These are phyloP conservation scores for Trametes cinnabarina DNA, from an alignment of 768 basidiomycete genomes.

Conservation along the genomic window DNA sequence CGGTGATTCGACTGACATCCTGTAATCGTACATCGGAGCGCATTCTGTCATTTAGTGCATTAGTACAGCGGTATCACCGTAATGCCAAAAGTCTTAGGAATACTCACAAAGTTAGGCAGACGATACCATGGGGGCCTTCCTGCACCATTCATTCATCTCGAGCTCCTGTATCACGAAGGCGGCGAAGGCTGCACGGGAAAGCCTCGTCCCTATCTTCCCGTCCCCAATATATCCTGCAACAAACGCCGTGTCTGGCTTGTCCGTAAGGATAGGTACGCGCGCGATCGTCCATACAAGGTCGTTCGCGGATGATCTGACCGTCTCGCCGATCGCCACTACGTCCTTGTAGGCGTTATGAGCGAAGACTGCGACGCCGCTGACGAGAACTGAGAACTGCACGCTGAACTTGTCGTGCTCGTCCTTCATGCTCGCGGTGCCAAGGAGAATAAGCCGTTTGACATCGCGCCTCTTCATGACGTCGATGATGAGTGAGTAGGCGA, in stretches of 20 bases:
- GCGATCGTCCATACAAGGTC: slow-evolving; percentile 68
- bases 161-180: slow-evolving; percentile 59
- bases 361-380: slow-evolving; percentile 38
- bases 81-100: background rate
- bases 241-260: slow-evolving; percentile 43
- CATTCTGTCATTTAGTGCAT: too few relatives aligned
- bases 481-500: slow-evolving; percentile 55
- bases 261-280: slow-evolving; percentile 62
- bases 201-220: slow-evolving; percentile 44
- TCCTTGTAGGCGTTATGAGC: slow-evolving; percentile 64
- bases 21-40: too few relatives aligned
- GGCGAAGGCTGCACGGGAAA: slow-evolving; percentile 60
- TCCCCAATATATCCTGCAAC: slow-evolving; percentile 71
- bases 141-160: slow-evolving; percentile 56
- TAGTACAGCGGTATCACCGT: too few relatives aligned
- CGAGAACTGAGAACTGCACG: slow-evolving; percentile 42
- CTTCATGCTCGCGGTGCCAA: slow-evolving; percentile 64
- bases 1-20: too few relatives aligned
- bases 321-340: slow-evolving; percentile 60
- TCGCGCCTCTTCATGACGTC: slow-evolving; percentile 50
- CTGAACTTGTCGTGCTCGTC: slow-evolving; percentile 61
- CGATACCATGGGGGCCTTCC: slow-evolving; percentile 40
- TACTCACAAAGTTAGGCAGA: slow-evolving; percentile 24
- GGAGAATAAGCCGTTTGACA: slow-evolving; percentile 59
- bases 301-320: slow-evolving; percentile 43